Evolutionary conservation across 1,139 yeast genomes (phyloP).

Genomic region (Kodamaea alishanica): DNA sequence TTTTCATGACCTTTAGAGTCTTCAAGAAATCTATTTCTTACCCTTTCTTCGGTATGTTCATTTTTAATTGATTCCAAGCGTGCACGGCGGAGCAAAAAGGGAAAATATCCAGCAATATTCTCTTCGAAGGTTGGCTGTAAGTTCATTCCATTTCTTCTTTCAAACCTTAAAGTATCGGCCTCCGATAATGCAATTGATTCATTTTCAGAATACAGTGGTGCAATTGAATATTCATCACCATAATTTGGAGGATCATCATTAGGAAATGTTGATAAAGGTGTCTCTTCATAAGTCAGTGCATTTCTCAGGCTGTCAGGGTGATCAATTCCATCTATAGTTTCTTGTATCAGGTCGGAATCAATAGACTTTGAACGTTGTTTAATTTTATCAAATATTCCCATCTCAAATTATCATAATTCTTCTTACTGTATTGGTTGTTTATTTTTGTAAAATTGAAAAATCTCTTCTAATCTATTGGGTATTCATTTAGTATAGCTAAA

Average conservation of each 20-base stretch:
- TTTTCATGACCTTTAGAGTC: constrained; percentile 1
- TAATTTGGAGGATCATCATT: too few relatives aligned
- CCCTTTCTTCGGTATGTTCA: background rate
- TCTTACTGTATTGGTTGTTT: too few relatives aligned
- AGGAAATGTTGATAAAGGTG: too few relatives aligned
- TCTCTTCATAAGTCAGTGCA: too few relatives aligned
- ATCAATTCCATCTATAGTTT: background rate
- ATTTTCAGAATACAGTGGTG: background rate
- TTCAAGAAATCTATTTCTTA: background rate
- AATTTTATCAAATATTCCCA: constrained; percentile 7
- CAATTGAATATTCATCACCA: too few relatives aligned
- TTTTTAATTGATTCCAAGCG: constrained; percentile 14
- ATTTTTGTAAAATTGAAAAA: too few relatives aligned
- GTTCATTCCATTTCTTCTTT: constrained; percentile 22
- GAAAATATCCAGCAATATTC: constrained; percentile 38
- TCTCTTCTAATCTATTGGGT: too few relatives aligned
- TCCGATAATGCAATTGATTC: constrained; percentile 16
- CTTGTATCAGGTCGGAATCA: background rate
- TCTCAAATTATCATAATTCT: background rate
- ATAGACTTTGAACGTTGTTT: constrained; percentile 6
- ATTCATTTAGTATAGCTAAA: too few relatives aligned
- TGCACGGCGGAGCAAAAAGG: constrained; percentile 31
- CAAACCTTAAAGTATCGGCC: constrained; percentile 20
- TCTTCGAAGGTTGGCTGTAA: constrained; percentile 36
- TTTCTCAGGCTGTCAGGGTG: too few relatives aligned